Evolutionary conservation across 148 eudicot genomes (phyloP).

Genomic region (Chenopodium berlandieri): DNA sequence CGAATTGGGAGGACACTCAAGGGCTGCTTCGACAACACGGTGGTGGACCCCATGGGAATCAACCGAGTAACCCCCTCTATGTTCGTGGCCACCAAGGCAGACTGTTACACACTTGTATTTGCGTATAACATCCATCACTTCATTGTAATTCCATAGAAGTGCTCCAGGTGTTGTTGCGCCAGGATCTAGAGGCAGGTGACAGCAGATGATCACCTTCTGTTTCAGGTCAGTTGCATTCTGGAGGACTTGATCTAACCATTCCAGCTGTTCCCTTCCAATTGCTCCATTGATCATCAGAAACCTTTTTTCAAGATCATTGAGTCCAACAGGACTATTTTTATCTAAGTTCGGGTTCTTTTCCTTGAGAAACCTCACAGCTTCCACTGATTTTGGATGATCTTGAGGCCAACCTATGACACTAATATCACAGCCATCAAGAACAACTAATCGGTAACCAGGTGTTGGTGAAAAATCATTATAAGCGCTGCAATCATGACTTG

Average conservation of each 20-base stretch:
- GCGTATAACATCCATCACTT: slow-evolving; percentile 78
- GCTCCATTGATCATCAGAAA: slow-evolving; percentile 89
- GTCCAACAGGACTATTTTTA: slow-evolving; percentile 85
- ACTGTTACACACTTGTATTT: slow-evolving; percentile 76
- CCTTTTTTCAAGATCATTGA: slow-evolving; percentile 65
- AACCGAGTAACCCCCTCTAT: slow-evolving; percentile 71
- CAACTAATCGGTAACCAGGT: slow-evolving; percentile 66
- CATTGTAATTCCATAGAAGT: slow-evolving; percentile 84
- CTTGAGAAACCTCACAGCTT: slow-evolving; percentile 54
- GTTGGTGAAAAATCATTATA: slow-evolving; percentile 85
- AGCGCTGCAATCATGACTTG: slow-evolving; percentile 41
- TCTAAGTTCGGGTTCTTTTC: slow-evolving; percentile 78
- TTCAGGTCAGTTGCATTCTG: slow-evolving; percentile 54
- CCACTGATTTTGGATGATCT: slow-evolving; percentile 63
- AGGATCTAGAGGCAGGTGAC: slow-evolving; percentile 77
- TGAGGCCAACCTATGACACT: slow-evolving; percentile 94
- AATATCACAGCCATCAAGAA: slow-evolving; percentile 91
- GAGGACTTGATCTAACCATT: slow-evolving; percentile 75
- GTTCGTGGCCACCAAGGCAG: slow-evolving; percentile 84
- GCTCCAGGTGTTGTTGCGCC: slow-evolving; percentile 56
- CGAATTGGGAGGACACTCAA: slow-evolving; percentile 83
- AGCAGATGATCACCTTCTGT: slow-evolving; percentile 73
- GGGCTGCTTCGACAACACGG: slow-evolving; percentile 85
- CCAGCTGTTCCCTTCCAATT: slow-evolving; percentile 72
- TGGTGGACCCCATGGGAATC: slow-evolving; percentile 86